These are phyloP conservation scores for Haplosporangium sp. DNA, from an alignment of 371 early-diverging fungal genomes.

Conservation along the genomic window DNA sequence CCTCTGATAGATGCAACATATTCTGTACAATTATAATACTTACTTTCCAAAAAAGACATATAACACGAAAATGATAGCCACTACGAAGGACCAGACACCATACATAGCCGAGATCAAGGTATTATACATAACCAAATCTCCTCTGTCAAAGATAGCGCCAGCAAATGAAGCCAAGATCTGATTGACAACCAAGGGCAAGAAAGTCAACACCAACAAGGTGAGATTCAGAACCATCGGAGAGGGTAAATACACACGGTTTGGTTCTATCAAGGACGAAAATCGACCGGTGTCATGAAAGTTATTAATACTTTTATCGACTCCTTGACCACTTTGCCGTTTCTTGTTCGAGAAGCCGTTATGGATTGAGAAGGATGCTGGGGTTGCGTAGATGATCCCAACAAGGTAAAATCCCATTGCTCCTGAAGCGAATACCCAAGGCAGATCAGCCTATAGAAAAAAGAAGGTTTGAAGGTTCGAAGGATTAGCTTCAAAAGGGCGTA, in stretches of 20 bases:
- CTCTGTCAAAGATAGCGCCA: conserved; percentile 37
- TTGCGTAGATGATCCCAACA: conserved; percentile 54
- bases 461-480: background rate
- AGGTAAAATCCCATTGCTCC: conserved; percentile 55
- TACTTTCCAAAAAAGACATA: conserved; percentile 56
- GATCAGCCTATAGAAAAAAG: conserved; percentile 29
- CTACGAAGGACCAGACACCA: conserved; percentile 50
- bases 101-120: conserved; percentile 47
- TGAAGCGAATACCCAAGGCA: conserved; percentile 54
- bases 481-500: background rate
- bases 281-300: conserved; percentile 28
- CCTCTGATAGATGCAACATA: background rate
- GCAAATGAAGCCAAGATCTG: conserved; percentile 54
- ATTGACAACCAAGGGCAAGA: conserved; percentile 37
- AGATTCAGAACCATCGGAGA: conserved; percentile 45
- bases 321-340: conserved; percentile 29
- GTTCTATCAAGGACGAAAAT: conserved; percentile 53
- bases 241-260: conserved; percentile 44
- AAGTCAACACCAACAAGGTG: conserved; percentile 32
- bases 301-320: conserved; percentile 16
- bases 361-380: conserved; percentile 50
- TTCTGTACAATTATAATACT: conserved; percentile 1
- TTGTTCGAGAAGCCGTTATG: conserved; percentile 53
- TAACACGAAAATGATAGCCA: conserved; percentile 51
- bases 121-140: conserved; percentile 42